Conservation (phyloP, 2,329 filamentous ascomycete genomes). For the Alternaria sp. region DNA sequence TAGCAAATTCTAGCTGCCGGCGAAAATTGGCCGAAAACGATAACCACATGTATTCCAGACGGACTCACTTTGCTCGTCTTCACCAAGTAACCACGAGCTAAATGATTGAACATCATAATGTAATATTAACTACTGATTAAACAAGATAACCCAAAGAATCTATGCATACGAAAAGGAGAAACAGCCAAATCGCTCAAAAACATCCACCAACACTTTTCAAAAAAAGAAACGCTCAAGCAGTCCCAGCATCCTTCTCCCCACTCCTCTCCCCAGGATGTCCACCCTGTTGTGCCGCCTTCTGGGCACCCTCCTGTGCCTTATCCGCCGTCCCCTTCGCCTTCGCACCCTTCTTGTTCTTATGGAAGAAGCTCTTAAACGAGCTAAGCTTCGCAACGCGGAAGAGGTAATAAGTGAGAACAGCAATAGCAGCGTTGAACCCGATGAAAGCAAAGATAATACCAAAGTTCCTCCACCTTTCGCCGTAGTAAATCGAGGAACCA, state of each 20-base stretch:
- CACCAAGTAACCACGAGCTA: not conserved
- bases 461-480: constrained; percentile 69
- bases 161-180: not conserved
- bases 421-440: constrained; percentile 66
- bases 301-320: constrained; percentile 16
- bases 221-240: not conserved
- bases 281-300: constrained; percentile 21
- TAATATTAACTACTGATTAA: not conserved
- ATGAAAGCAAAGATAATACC: constrained; percentile 74
- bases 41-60: not conserved
- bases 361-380: constrained; percentile 14
- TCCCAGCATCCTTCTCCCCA: constrained; percentile 22
- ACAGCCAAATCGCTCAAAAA: not conserved
- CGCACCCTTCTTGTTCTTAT: constrained; percentile 26
- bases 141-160: not conserved
- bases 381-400: constrained; percentile 41
- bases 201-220: not conserved
- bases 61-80: not conserved
- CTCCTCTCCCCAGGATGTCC: constrained; percentile 25
- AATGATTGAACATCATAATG: not conserved
- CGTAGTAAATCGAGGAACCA: constrained; percentile 51
- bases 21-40: not conserved
- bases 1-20: not conserved
- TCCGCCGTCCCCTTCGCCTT: constrained; percentile 23
- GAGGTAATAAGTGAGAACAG: constrained; percentile 65